phyloP scores from a whole-genome alignment of 805 yeast genomes.

The Wickerhamomyces pijperi region DNA sequence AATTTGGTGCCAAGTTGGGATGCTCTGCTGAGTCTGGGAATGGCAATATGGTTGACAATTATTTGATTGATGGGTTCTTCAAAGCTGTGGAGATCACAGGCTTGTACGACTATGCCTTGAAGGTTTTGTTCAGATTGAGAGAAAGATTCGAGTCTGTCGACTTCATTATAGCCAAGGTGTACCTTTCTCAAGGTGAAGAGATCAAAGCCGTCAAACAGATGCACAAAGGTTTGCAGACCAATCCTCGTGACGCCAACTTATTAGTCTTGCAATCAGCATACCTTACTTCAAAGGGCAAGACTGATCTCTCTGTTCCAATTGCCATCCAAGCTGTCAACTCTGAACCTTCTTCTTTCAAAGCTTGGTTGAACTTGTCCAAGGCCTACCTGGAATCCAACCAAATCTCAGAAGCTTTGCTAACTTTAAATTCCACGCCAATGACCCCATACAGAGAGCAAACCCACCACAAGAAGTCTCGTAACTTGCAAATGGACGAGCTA shows the following conservation, averaged over 20 bases:
- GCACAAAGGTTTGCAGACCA: constrained; percentile 34
- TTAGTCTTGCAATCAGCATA: constrained; percentile 47
- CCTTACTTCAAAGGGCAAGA: constrained; percentile 38
- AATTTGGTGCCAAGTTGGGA: constrained; percentile 59
- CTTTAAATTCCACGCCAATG: constrained; percentile 77
- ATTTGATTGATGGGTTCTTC: constrained; percentile 66
- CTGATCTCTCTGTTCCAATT: constrained; percentile 45
- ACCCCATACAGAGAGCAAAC: constrained; percentile 55
- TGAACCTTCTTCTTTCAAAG: constrained; percentile 63
- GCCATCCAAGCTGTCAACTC: constrained; percentile 58
- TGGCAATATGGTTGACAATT: constrained; percentile 43
- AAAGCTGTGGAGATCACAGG: constrained; percentile 56
- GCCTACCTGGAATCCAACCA: constrained; percentile 53
- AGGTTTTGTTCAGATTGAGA: constrained; percentile 42
- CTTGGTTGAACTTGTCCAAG: constrained; percentile 62
- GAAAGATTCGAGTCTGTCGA: constrained; percentile 44
- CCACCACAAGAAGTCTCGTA: constrained; percentile 47
- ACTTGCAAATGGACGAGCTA: constrained; percentile 39
- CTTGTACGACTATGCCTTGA: constrained; percentile 47
- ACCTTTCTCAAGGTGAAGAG: constrained; percentile 46
- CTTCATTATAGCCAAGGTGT: constrained; percentile 42
- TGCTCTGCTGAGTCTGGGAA: constrained; percentile 56
- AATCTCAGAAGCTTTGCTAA: constrained; percentile 59
- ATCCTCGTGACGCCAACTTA: constrained; percentile 46
- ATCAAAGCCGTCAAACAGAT: constrained; percentile 43